These are phyloP conservation scores for Apiospora marii DNA, from an alignment of 2,329 filamentous ascomycete genomes.

Conservation along the genomic window DNA sequence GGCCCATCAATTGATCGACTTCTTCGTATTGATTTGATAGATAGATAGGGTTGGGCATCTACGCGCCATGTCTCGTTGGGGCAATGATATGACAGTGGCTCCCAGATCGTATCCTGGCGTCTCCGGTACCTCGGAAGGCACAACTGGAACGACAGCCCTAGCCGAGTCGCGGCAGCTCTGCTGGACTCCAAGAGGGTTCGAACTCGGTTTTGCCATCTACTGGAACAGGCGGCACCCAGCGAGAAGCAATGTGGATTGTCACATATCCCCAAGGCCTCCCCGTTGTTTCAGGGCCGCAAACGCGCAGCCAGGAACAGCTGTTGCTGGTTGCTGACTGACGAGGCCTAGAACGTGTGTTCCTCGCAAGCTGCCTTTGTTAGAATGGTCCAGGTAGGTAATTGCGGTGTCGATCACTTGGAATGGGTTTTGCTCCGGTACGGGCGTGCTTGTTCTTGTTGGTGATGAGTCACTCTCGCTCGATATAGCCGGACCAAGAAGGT, in stretches of 20 bases:
- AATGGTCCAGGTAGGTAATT: background rate
- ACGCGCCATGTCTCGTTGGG: background rate
- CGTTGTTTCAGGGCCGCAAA: conserved; percentile 16
- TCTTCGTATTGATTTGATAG: background rate
- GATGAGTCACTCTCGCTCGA: conserved; percentile 11
- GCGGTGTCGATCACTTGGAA: background rate
- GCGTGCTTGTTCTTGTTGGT: background rate
- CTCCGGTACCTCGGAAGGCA: background rate
- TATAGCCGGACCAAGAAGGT: conserved; percentile 1
- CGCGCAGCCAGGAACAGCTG: conserved; percentile 13
- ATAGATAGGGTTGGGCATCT: background rate
- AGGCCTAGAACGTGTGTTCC: background rate
- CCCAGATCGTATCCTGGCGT: background rate
- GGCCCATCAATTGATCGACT: background rate
- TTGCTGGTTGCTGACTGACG: conserved; percentile 6
- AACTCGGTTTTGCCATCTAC: background rate
- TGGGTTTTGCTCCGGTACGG: background rate
- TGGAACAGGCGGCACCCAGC: conserved; percentile 1
- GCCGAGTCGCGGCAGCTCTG: background rate
- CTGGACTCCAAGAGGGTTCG: background rate
- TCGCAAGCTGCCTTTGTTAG: background rate
- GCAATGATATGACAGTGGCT: background rate
- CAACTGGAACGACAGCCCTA: background rate
- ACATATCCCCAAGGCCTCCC: conserved; percentile 5
- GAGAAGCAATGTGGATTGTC: background rate